Evolutionary conservation across 1,284 basidiomycete species (phyloP), one percentile per base, ranked within the genome.

Genomic region (Ceratobasidium sp.): DNA sequence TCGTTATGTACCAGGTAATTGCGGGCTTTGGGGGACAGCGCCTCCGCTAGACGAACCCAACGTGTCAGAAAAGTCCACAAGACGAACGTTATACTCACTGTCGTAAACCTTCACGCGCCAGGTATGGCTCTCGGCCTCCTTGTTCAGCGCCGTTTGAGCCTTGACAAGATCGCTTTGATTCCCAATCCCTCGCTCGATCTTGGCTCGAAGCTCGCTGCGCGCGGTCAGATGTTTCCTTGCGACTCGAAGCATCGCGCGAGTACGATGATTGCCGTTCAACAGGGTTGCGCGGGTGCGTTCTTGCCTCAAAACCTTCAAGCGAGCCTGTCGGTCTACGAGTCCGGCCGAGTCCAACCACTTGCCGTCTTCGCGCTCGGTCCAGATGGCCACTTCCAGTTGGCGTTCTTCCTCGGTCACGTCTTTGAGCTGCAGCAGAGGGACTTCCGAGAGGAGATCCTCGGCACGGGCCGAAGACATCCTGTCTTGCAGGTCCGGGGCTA

Each of bases 1-100:
- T 65, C 62, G 62, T 65, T 65, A 18, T 44, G 62, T n/a, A 65
- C 38, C 16, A 65, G 62, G 62, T 20, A 65, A 38, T 65, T 65
- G 12, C 35, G 30, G 2, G 35, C 62, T 5, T 41, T 38, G 18
- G 10, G 16, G 20, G 62, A 44, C 14, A 65, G 35, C n/a, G n/a
- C 20, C 12, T 65, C 41, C 16, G 20, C 62, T 65, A 18, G 27
- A 30, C 27, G 27, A 30, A 30, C 27, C 27, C 27, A 30, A 30
- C 27, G 27, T 30, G 27, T 30, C 27, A 30, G 27, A 30, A 30
- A 30, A 30, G 27, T 30, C 27, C 27, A 30, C 27, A 30, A 30
- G 27, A 30, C 27, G 27, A 30, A 30, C 27, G 27, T 14, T 60
- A 30, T 12, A 60, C 60, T 64, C 33, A 64, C 60, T 16, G 23